Evolutionary conservation across 2,329 filamentous ascomycete genomes (phyloP), one percentile per base, ranked within the genome.

Genomic region (Cladophialophora carrionii): DNA sequence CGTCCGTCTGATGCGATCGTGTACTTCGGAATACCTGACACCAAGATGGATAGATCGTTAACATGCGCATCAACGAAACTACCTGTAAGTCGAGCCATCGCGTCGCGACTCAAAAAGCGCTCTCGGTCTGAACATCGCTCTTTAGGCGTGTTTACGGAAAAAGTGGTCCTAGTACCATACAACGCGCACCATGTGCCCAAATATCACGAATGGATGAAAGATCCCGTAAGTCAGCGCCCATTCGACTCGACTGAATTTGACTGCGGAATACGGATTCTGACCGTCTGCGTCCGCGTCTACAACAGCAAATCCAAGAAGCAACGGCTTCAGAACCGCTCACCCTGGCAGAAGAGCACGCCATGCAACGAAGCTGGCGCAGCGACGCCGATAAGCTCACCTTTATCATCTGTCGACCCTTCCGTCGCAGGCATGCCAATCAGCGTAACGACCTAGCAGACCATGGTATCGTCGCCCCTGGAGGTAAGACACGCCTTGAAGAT

Each of bases 141-240:
- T 24, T 37, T 71, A 96, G 91, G 88, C 20, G 79, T 96, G 34
- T 83, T 85, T 2, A 89, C 89, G 1, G 78, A 84, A 4, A 81
- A 81, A 57, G 81, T 90, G 52, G 84, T 96, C 20, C 84, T 98
- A 9, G 92, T 96, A 9, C 93, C 93, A 0, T 97, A 97, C 77
- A 88, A 89, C 68, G 78, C 83, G 43, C 89, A 88, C 74, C 94
- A 97, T 80, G 94, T 98, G 26, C 83, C 83, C 17, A 87, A 84
- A 43, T 97, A 97, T 75, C 91, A 96, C 75, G 80, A 83, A 73
- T 98, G 94, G 94, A 97, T 98, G 93, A 85, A 93, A 80, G 88
- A 95, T 73, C 84, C 88, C 58, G 89, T 84, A 76, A 43, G 71
- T 37, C 20, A 22, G 22, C 20, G n/a, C 10, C 34, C 24, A 12